A percentile compares a stretch with the other conserved stretches of the same genome.
These are phyloP conservation scores for Trichocladium antarcticum DNA, from an alignment of 495 filamentous ascomycete genomes.

Conservation along the genomic window DNA sequence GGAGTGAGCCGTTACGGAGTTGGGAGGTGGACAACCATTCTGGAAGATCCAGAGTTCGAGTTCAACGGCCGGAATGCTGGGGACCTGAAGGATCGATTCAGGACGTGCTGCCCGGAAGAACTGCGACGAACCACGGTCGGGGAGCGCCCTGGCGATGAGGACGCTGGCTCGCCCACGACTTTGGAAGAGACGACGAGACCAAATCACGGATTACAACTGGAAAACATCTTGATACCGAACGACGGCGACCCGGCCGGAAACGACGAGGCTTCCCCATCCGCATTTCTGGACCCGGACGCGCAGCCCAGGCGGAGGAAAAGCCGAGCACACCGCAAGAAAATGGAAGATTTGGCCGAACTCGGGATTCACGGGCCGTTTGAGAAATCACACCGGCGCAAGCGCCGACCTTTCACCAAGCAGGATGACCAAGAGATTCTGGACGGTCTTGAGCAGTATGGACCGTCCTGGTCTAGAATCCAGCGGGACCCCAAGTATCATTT, in stretches of 20 bases:
- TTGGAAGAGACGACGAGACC: constrained; percentile 17
- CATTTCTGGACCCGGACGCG: constrained; percentile 13
- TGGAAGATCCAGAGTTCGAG: constrained; percentile 58
- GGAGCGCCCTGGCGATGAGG: constrained; percentile 9
- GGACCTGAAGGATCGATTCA: constrained; percentile 79
- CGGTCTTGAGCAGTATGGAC: constrained; percentile 64
- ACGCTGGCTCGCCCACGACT: background rate
- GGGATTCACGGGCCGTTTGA: constrained; percentile 46
- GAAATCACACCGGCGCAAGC: constrained; percentile 42
- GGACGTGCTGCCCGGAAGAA: constrained; percentile 61
- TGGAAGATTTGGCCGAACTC: constrained; percentile 45
- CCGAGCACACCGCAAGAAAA: constrained; percentile 43
- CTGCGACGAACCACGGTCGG: constrained; percentile 30
- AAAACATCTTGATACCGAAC: constrained; percentile 34
- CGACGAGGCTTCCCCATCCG: constrained; percentile 2
- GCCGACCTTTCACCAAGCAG: constrained; percentile 55
- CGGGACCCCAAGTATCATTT: constrained; percentile 58
- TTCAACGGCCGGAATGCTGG: constrained; percentile 69
- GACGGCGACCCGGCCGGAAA: constrained; percentile 19
- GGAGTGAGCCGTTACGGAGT: constrained; percentile 75
- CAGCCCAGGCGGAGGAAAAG: constrained; percentile 32
- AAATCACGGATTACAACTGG: constrained; percentile 33
- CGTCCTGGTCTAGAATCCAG: constrained; percentile 71
- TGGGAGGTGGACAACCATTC: constrained; percentile 77
- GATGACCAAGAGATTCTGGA: constrained; percentile 70